These are phyloP conservation scores for Botrytis porri DNA, from an alignment of 2,329 filamentous ascomycete species.

Conservation along the genomic window DNA sequence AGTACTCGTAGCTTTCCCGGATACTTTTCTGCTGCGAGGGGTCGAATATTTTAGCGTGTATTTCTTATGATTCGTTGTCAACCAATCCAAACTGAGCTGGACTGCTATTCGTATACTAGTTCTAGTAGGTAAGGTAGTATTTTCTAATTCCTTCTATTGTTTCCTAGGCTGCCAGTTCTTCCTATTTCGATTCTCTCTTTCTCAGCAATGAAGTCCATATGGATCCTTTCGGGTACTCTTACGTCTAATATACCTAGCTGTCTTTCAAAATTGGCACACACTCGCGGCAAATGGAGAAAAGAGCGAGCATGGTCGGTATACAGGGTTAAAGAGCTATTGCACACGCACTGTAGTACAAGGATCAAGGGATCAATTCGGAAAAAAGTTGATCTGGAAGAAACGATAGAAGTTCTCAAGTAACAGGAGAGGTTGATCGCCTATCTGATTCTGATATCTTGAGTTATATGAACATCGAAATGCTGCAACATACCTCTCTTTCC, in stretches of 20 bases:
- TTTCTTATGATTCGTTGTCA: conserved; percentile 3
- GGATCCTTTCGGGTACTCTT: not conserved
- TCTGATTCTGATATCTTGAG: conserved; percentile 9
- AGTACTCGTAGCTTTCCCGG: conserved; percentile 5
- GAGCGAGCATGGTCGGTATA: not conserved
- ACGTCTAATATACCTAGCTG: not conserved
- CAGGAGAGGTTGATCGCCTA: conserved; percentile 2
- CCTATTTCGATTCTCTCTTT: not conserved
- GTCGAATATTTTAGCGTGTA: conserved; percentile 11
- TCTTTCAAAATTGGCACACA: not conserved
- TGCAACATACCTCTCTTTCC: conserved; percentile 7
- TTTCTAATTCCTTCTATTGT: not conserved
- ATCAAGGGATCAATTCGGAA: not conserved
- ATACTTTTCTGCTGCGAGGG: conserved; percentile 16
- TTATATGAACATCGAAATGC: conserved; percentile 1
- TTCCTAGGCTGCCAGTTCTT: conserved; percentile 10
- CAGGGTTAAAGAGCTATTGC: not conserved
- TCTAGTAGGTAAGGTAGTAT: not conserved
- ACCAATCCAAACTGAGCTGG: not conserved
- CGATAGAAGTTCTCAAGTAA: not conserved
- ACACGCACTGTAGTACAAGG: conserved; percentile 2
- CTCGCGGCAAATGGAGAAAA: conserved; percentile 5
- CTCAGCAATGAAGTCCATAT: not conserved
- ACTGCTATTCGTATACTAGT: not conserved
- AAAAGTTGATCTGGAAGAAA: not conserved